Percentiles rank a stretch among this genome's conserved stretches.
Conservation (phyloP, 108 stramenopile genomes). For the Stephanodiscus minutulus region DNA sequence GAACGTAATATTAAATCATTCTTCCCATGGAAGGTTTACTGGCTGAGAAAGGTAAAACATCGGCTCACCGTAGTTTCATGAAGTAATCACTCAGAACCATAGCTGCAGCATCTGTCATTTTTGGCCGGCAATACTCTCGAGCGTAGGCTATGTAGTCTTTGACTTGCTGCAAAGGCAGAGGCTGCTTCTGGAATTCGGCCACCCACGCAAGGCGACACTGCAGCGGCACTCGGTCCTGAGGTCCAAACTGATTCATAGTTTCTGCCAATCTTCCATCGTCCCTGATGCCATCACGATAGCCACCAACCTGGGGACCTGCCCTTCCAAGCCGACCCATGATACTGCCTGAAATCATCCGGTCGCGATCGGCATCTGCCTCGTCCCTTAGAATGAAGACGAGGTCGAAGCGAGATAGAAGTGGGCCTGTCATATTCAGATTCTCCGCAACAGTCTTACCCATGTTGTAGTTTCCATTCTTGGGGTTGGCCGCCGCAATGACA, state of each 20-base stretch:
- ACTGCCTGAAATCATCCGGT: slow-evolving; percentile 89
- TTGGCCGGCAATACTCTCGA: slow-evolving; percentile 90
- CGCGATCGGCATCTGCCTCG: slow-evolving; percentile 86
- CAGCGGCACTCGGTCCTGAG: slow-evolving; percentile 46
- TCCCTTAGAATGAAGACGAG: slow-evolving; percentile 96
- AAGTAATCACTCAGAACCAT: slow-evolving; percentile 87
- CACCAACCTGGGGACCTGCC: slow-evolving; percentile 2
- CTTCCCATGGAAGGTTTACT: too few species aligned
- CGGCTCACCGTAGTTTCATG: slow-evolving; percentile 78
- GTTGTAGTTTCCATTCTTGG: slow-evolving; percentile 95
- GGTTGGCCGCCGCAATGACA: slow-evolving; percentile 98
- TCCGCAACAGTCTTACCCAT: slow-evolving; percentile 91
- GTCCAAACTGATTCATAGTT: slow-evolving; percentile 20
- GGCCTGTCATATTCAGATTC: slow-evolving; percentile 92
- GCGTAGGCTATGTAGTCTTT: slow-evolving; percentile 98
- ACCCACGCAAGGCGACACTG: slow-evolving; percentile 81
- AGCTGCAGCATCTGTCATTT: slow-evolving; percentile 86
- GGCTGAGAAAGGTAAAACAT: not conserved
- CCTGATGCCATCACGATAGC: not conserved
- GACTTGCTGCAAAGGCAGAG: slow-evolving; percentile 79
- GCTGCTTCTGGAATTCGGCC: slow-evolving; percentile 70
- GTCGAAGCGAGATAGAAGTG: slow-evolving; percentile 96
- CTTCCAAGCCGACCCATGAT: slow-evolving; percentile 87
- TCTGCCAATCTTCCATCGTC: slow-evolving; percentile 11
- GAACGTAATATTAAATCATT: not conserved